Percentiles rank a stretch among this genome's conserved stretches.
phyloP scores from a whole-genome alignment of 2,329 filamentous ascomycete genomes.

The Karstenula rhodostoma region DNA sequence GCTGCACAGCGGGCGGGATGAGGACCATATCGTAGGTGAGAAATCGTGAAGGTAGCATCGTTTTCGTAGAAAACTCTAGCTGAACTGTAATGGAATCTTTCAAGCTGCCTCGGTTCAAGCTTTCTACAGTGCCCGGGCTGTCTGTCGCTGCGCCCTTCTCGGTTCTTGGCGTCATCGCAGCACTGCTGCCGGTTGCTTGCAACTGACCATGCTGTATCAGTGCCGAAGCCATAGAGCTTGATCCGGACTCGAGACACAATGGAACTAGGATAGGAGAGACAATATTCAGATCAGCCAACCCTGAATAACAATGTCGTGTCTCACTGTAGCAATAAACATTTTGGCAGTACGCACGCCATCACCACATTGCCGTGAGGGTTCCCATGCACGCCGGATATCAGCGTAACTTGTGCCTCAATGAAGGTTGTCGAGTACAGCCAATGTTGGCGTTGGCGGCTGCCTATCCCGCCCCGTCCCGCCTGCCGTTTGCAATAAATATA shows the following conservation, averaged over 20 bases:
- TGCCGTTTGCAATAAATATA: neutral
- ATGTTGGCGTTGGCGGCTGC: neutral
- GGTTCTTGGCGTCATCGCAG: neutral
- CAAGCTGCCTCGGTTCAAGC: neutral
- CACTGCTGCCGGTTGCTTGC: neutral
- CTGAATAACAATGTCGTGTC: neutral
- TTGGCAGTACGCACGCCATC: neutral
- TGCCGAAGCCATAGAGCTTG: neutral
- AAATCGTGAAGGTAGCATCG: neutral
- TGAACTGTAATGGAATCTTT: neutral
- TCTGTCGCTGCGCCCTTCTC: neutral
- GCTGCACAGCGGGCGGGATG: constrained; percentile 32
- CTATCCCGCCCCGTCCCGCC: neutral
- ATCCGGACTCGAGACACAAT: neutral
- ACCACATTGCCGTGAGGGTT: too few species aligned
- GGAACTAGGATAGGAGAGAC: neutral
- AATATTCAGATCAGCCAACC: neutral
- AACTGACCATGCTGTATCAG: neutral
- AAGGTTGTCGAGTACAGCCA: neutral
- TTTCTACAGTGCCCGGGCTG: neutral
- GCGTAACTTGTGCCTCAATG: too few species aligned
- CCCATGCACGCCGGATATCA: too few species aligned
- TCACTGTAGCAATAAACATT: neutral
- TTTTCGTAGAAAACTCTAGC: neutral
- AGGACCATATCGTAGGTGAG: constrained; percentile 13